Evolutionary conservation across 441 rosid species (phyloP).

Genomic region (Syzygium syzygioides): DNA sequence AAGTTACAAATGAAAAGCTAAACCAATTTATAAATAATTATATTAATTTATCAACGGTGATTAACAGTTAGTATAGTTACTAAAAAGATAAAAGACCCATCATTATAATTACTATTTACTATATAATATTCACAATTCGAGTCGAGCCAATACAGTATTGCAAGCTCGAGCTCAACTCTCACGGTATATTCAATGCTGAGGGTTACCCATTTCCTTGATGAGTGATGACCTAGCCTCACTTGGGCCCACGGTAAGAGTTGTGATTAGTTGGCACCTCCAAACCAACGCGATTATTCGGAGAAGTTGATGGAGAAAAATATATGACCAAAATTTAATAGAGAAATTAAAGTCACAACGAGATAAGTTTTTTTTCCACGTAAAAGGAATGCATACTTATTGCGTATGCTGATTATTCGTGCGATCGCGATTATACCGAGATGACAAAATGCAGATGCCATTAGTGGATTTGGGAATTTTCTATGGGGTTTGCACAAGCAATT

Average conservation of each 20-base stretch:
- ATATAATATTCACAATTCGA: background rate
- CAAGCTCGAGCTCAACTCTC: background rate
- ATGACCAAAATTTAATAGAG: background rate
- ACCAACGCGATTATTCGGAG: background rate
- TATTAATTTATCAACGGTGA: no score
- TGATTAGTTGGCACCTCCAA: background rate
- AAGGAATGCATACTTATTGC: no score
- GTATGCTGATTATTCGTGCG: no score
- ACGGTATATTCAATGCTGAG: no score
- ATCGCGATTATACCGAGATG: no score
- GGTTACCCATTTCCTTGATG: no score
- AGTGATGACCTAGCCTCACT: no score
- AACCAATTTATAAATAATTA: background rate
- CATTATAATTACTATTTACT: background rate
- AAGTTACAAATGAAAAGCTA: background rate
- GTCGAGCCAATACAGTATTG: background rate
- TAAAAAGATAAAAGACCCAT: no score
- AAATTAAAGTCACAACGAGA: background rate
- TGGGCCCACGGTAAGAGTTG: background rate
- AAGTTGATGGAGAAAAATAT: background rate
- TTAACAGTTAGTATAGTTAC: no score
- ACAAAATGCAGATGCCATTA: no score
- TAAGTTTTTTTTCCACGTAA: background rate
- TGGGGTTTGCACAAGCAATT: no score
- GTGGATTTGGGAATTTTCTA: no score